Evolutionary conservation across 805 yeast genomes (phyloP).

Genomic region (Metschnikowia vanudenii): DNA sequence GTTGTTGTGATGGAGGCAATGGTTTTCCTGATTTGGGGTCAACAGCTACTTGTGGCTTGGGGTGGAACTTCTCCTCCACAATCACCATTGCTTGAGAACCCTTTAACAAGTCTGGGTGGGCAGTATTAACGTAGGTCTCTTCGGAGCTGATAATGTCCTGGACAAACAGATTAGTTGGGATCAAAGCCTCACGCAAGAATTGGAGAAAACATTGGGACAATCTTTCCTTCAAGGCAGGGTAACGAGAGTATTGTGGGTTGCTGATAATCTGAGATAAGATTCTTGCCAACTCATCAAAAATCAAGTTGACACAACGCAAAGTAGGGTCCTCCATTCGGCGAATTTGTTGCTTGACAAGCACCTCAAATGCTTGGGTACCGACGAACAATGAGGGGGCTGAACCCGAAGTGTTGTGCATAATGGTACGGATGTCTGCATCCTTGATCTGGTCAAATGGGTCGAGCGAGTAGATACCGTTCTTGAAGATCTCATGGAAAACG

Average conservation of each 20-base stretch:
- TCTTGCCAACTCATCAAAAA: slow-evolving; percentile 92
- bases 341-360: slow-evolving; percentile 73
- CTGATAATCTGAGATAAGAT: slow-evolving; percentile 80
- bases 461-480: slow-evolving; percentile 85
- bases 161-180: slow-evolving; percentile 86
- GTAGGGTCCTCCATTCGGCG: slow-evolving; percentile 93
- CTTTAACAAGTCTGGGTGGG: slow-evolving; percentile 92
- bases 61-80: slow-evolving; percentile 84
- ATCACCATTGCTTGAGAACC: slow-evolving; percentile 94
- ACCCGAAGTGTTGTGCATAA: slow-evolving; percentile 95
- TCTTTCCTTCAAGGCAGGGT: slow-evolving; percentile 88
- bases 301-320: slow-evolving; percentile 79
- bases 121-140: slow-evolving; percentile 94
- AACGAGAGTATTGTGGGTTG: slow-evolving; percentile 80
- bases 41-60: slow-evolving; percentile 68
- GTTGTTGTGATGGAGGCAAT: slow-evolving; percentile 45
- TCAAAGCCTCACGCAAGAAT: slow-evolving; percentile 71
- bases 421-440: slow-evolving; percentile 94
- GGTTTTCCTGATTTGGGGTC: slow-evolving; percentile 93
- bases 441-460: slow-evolving; percentile 97
- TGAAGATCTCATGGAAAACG: slow-evolving; percentile 94
- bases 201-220: slow-evolving; percentile 76
- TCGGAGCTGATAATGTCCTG: slow-evolving; percentile 80
- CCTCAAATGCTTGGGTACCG: slow-evolving; percentile 96
- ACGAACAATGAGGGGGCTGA: slow-evolving; percentile 93